Evolutionary conservation across 1,284 basidiomycete species (phyloP).

Genomic region (Polyporus tsugae): DNA sequence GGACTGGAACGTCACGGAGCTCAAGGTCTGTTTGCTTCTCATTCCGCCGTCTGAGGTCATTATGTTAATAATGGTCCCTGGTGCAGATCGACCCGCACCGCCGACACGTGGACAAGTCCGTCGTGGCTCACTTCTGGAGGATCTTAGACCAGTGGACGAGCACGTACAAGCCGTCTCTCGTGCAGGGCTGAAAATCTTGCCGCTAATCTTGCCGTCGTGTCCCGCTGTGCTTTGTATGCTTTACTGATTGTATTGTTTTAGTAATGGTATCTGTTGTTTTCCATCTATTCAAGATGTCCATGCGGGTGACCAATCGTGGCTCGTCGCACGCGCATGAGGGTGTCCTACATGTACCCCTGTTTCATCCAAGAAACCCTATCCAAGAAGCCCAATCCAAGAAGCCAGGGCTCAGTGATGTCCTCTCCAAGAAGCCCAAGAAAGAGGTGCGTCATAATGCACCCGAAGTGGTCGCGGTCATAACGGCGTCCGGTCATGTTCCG

Average conservation of each 20-base stretch:
- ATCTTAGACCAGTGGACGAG: slow-evolving; percentile 87
- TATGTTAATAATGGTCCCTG: slow-evolving; percentile 11
- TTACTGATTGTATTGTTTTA: slow-evolving; percentile 23
- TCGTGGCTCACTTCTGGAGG: slow-evolving; percentile 96
- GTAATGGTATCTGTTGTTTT: slow-evolving; percentile 13
- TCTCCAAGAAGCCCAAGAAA: neutral
- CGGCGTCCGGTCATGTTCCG: neutral
- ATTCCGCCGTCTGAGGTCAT: neutral
- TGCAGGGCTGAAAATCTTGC: slow-evolving; percentile 44
- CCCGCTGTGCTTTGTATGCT: slow-evolving; percentile 17
- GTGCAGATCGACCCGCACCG: slow-evolving; percentile 86
- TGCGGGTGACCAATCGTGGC: neutral
- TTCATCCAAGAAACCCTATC: neutral
- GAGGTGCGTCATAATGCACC: slow-evolving; percentile 10
- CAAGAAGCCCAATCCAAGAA: neutral
- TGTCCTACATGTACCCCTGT: neutral
- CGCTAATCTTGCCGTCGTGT: neutral
- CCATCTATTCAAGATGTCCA: neutral
- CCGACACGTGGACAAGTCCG: slow-evolving; percentile 95
- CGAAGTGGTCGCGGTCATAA: neutral
- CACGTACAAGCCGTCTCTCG: slow-evolving; percentile 80
- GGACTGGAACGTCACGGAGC: slow-evolving; percentile 96
- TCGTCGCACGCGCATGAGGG: neutral
- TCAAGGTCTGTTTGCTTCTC: slow-evolving; percentile 68
- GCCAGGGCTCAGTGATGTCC: neutral